Evolutionary conservation across 352 stramenopile species (phyloP), one percentile per base, ranked within the genome.

Genomic region (Phytophthora pisi): DNA sequence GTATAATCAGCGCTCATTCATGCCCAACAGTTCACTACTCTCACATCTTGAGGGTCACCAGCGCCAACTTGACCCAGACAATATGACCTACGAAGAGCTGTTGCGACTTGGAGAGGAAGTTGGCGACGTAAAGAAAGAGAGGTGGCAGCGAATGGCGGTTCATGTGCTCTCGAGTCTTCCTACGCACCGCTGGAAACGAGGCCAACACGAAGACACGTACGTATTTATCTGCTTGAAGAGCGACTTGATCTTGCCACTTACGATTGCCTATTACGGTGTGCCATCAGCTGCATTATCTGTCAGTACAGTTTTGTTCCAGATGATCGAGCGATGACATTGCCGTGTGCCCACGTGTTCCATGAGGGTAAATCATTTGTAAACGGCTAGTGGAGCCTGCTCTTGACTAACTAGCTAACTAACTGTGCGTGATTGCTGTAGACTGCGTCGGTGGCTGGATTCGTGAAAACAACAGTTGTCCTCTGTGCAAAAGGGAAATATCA

Each of bases 81-180:
- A 81, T 63, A 94, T 94, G 86, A 88, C 77, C 9, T 94, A 94
- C 72, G 86, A 94, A 60, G 82, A 92, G 57, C 68, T 94, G 4
- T 42, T 94, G 38, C 71, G 84, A 26, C 73, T 94, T 4, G 86
- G 84, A 24, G 86, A 94, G 42, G 55, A 86, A 51, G 80, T 88
- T 10, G 86, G 86, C 6, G 86, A 94, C 38, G 86, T 94, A 24
- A 90, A 86, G 67, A 88, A 89, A 42, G 86, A 94, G 53, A 73
- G 82, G 1, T 94, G 86, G 86, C 73, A 80, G 7, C 61, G 75
- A 65, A 75, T 88, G 54, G 86, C 86, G 16, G 63, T 85, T 20
- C 75, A 91, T 16, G 81, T 91, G 4, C 62, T 94, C 10, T 91
- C 79, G 2, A 74, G 77, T 40, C 71, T 94, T 9, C 86, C 86